These are phyloP conservation scores for Metschnikowia amazonensis DNA, from an alignment of 805 yeast genomes.

Conservation along the genomic window DNA sequence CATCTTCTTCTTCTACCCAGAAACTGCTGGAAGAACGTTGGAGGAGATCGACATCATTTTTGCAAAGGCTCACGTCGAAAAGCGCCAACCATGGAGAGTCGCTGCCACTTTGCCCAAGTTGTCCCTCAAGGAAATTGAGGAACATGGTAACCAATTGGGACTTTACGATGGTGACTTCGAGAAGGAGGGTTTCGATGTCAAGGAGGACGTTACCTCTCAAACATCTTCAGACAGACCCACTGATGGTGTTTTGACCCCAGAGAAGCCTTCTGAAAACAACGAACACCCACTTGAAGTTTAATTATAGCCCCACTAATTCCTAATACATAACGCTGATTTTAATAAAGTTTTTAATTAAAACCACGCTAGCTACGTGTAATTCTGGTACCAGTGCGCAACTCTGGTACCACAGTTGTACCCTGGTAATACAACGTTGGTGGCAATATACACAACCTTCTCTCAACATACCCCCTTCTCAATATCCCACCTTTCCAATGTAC, in stretches of 20 bases:
- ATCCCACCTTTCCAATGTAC: too few species aligned
- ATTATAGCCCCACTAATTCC: conserved; percentile 5
- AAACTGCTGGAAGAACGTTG: conserved; percentile 43
- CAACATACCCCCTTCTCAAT: too few species aligned
- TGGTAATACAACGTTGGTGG: too few species aligned
- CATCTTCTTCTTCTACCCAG: conserved; percentile 50
- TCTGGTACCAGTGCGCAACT: too few species aligned
- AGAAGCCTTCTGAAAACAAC: conserved; percentile 1
- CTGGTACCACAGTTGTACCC: too few species aligned
- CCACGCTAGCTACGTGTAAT: too few species aligned
- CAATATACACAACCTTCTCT: too few species aligned
- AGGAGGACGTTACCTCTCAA: conserved; percentile 25
- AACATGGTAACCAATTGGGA: conserved; percentile 57
- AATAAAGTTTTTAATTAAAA: too few species aligned
- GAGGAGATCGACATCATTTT: conserved; percentile 54
- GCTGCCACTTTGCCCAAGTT: conserved; percentile 62
- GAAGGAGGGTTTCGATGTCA: conserved; percentile 32
- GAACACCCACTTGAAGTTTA: conserved; percentile 4
- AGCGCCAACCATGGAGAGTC: conserved; percentile 56
- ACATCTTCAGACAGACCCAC: conserved; percentile 17
- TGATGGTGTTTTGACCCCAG: conserved; percentile 12
- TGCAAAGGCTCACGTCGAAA: conserved; percentile 59
- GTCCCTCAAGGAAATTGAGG: conserved; percentile 53
- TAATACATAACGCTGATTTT: neutral
- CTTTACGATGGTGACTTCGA: conserved; percentile 45